Conservation (phyloP, 2,329 filamentous ascomycete species). For the Aspergillus eucalypticola region DNA sequence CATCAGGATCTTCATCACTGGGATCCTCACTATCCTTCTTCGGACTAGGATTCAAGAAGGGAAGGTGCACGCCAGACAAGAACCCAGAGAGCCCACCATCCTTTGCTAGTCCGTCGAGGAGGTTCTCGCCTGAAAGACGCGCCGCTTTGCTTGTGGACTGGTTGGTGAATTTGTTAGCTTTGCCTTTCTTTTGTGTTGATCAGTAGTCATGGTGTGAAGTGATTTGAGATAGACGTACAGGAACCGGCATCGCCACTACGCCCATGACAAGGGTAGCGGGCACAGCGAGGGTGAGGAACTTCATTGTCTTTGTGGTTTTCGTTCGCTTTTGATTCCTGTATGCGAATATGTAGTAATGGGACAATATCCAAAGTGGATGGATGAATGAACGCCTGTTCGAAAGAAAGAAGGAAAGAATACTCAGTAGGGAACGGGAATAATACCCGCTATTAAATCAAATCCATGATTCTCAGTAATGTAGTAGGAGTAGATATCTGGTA, state of each 20-base stretch:
- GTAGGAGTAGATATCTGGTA: too few relatives aligned
- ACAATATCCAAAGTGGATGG: too few relatives aligned
- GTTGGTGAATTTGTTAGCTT: neutral
- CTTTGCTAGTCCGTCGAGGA: neutral
- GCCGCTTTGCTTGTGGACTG: neutral
- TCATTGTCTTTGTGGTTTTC: slow-evolving; percentile 8
- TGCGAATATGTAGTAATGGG: too few relatives aligned
- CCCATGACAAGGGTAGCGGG: slow-evolving; percentile 2
- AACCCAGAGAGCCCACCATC: neutral
- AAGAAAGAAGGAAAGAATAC: neutral
- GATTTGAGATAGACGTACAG: neutral
- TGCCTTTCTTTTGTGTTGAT: too few relatives aligned
- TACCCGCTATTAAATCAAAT: neutral
- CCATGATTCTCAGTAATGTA: too few relatives aligned
- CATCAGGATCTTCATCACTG: neutral
- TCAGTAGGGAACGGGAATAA: too few relatives aligned
- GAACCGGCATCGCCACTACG: slow-evolving; percentile 4
- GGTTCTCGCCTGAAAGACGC: neutral
- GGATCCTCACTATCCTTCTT: neutral
- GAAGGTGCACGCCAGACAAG: neutral
- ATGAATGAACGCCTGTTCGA: neutral
- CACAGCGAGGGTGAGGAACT: slow-evolving; percentile 3
- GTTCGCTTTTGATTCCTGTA: too few relatives aligned
- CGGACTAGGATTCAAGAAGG: neutral
- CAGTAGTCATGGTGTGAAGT: too few relatives aligned